Evolutionary conservation across 1,284 basidiomycete species (phyloP), one percentile per base, ranked within the genome.

Genomic region (Paramarasmius palmivorus): DNA sequence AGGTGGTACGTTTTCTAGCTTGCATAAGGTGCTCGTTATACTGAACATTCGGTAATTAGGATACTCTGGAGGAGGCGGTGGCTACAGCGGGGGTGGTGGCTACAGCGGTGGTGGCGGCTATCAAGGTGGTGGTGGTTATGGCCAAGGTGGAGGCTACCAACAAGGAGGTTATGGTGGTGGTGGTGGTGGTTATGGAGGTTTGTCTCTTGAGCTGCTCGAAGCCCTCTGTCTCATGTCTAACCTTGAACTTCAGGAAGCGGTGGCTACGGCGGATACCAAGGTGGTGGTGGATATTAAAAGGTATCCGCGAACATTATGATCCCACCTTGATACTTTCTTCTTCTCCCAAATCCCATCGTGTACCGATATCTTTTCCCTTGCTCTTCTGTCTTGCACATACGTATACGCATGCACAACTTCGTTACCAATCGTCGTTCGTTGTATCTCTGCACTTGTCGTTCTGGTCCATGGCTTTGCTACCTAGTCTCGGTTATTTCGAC

Each of bases 391-490:
- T n/a, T 46, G 4, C 29, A 20, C 15, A 20, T n/a, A 12, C 22
- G 17, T 22, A 20, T 32, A 2, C 29, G 32, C 44, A 46, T 46
- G 25, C 65, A 68, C 53, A 63, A 64, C 63, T 56, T 70, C 68
- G 57, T 68, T 70, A 61, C 57, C 57, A 47, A 22, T 42, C 38
- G 39, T 50, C 47, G 40, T 36, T 52, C 52, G 25, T 68, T 66
- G 44, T 63, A 58, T 65, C 65, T 67, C 65, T 40, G 66, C 69
- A 69, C 68, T 65, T 59, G 68, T 74, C 69, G 67, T 68, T 65
- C 71, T 67, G 64, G 69, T 71, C 58, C 61, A 66, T 63, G 65
- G 67, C 66, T 66, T n/a, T 67, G 61, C 55, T 64, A 56, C 59
- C 45, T 62, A 59, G 65, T 23, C 66, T 68, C 63, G 68, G 65